Evolutionary conservation across 108 stramenopile species (phyloP).

Genomic region (Conticribra guillardii): DNA sequence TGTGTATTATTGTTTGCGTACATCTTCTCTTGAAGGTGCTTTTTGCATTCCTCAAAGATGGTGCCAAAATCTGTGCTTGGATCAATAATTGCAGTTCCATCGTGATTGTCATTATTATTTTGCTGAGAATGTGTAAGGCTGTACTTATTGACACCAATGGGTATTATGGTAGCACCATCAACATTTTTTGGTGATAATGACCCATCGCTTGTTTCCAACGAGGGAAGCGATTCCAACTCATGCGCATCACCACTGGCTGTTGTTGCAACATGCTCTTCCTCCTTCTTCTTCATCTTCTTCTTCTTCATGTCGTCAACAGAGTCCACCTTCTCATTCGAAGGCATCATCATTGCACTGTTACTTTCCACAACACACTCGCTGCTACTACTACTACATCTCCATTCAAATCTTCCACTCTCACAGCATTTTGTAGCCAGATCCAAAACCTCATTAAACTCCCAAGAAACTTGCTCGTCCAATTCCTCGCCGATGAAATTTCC

Average conservation of each 20-base stretch:
- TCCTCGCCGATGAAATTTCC: constrained; percentile 72
- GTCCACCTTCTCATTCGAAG: no score
- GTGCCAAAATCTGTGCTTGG: constrained; percentile 33
- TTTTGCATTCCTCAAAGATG: constrained; percentile 45
- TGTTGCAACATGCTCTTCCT: background rate
- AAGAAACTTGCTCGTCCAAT: constrained; percentile 61
- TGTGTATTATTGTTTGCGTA: background rate
- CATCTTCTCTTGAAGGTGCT: constrained; percentile 13
- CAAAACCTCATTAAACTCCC: constrained; percentile 74
- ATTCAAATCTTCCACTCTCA: constrained; percentile 27
- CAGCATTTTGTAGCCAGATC: constrained; percentile 60
- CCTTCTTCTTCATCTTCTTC: constrained; percentile 14
- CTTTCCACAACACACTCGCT: no score
- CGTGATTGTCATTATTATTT: no score
- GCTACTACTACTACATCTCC: constrained; percentile 4
- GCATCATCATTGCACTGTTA: no score
- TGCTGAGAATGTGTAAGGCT: no score
- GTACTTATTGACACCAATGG: no score
- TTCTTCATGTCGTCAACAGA: no score
- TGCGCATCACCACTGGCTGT: constrained; percentile 8
- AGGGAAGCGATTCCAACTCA: constrained; percentile 5
- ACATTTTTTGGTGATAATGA: constrained; percentile 30
- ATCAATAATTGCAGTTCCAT: constrained; percentile 12
- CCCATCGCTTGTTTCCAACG: background rate
- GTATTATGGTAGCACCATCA: constrained; percentile 24